phyloP scores from a whole-genome alignment of 768 basidiomycete genomes.

The Pulveroboletus frians region DNA sequence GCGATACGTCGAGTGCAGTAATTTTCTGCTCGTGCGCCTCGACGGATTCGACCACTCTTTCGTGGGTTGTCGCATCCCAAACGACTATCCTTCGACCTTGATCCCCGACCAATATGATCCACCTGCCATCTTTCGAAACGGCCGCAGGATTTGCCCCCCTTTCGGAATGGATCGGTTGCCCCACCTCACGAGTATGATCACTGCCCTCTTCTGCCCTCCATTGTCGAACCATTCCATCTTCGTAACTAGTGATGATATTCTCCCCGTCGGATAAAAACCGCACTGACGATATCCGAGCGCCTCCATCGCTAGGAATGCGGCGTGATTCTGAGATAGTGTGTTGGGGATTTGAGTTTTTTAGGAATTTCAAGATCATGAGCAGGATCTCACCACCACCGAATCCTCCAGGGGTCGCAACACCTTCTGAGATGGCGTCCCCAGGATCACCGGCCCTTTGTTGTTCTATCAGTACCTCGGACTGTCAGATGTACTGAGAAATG shows the following conservation, averaged over 20 bases:
- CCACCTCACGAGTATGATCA: background rate
- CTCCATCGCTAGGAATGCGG: background rate
- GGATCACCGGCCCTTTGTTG: background rate
- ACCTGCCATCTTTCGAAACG: constrained; percentile 17
- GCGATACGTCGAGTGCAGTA: constrained; percentile 19
- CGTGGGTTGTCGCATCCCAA: constrained; percentile 5
- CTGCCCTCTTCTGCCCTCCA: constrained; percentile 1
- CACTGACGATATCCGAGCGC: constrained; percentile 4
- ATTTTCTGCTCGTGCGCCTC: constrained; percentile 15
- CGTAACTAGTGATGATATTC: constrained; percentile 1
- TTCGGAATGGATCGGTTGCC: background rate
- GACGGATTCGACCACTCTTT: constrained; percentile 5
- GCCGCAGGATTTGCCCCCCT: background rate
- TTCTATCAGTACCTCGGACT: background rate
- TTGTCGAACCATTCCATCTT: constrained; percentile 9
- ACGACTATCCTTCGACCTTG: constrained; percentile 4
- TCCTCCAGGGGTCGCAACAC: background rate
- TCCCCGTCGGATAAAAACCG: constrained; percentile 10
- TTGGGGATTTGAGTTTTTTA: background rate
- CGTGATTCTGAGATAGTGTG: constrained; percentile 1
- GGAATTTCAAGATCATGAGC: background rate
- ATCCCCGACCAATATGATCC: constrained; percentile 6
- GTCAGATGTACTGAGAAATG: background rate
- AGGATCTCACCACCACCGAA: constrained; percentile 3
- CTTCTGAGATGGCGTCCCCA: background rate